Evolutionary conservation across 768 basidiomycete genomes (phyloP).

Genomic region (Panaeolus cyanescens): DNA sequence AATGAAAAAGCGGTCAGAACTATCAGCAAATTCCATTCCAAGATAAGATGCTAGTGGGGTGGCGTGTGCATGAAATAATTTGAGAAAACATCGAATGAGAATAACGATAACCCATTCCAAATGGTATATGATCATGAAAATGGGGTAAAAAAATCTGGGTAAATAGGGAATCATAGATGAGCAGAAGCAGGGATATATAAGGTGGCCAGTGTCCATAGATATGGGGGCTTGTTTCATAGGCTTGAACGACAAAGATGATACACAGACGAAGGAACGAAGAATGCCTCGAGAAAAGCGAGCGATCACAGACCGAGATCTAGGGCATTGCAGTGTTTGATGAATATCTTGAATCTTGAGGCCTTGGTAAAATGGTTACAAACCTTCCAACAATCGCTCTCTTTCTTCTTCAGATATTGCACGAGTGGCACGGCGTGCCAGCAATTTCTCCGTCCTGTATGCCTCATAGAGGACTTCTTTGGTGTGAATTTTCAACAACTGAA

Average conservation of each 20-base stretch:
- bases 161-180: not conserved
- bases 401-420: conserved; percentile 76
- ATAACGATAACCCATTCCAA: conserved; percentile 5
- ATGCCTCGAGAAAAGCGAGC: conserved; percentile 13
- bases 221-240: conserved; percentile 3
- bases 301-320: conserved; percentile 29
- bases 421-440: conserved; percentile 84
- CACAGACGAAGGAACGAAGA: conserved; percentile 15
- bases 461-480: conserved; percentile 93
- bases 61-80: conserved; percentile 8
- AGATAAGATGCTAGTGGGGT: conserved; percentile 2
- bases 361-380: conserved; percentile 36
- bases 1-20: not conserved
- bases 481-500: conserved; percentile 74
- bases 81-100: not conserved
- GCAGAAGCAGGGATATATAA: not conserved
- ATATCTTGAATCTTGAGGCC: not conserved
- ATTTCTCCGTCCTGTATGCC: conserved; percentile 88
- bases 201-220: conserved; percentile 11
- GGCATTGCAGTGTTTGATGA: not conserved
- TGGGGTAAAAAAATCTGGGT: conserved; percentile 7
- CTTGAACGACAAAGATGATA: not conserved
- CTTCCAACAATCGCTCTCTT: conserved; percentile 71
- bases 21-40: conserved; percentile 1
- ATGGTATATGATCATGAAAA: conserved; percentile 20